These are phyloP conservation scores for Amesomyces nigricolor DNA, from an alignment of 2,329 filamentous ascomycete species.

Conservation along the genomic window DNA sequence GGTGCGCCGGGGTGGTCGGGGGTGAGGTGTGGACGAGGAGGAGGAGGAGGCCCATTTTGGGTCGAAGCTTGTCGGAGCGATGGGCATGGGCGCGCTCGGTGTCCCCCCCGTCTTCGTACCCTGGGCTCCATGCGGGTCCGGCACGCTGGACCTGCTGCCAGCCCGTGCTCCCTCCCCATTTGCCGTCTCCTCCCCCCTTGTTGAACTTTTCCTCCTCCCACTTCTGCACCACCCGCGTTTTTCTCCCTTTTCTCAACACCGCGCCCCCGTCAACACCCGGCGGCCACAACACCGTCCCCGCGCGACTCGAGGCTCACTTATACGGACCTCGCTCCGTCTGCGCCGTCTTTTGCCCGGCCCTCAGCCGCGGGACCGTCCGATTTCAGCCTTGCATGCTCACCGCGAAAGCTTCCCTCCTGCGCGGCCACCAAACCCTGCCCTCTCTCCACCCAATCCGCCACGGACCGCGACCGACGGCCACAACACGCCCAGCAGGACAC, in stretches of 20 bases:
- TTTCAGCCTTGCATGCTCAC: constrained; percentile 21
- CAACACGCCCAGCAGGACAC: constrained; percentile 20
- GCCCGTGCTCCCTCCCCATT: constrained; percentile 26
- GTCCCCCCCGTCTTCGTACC: constrained; percentile 13
- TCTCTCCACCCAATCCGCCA: constrained; percentile 21
- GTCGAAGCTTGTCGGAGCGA: constrained; percentile 23
- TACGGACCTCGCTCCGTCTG: constrained; percentile 7
- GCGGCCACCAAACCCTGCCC: constrained; percentile 23
- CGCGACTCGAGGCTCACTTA: background rate
- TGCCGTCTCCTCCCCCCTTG: constrained; percentile 27
- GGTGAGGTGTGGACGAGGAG: constrained; percentile 27
- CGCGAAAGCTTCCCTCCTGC: background rate
- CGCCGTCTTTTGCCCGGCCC: constrained; percentile 5
- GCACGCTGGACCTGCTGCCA: constrained; percentile 18
- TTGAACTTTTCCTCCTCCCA: constrained; percentile 31
- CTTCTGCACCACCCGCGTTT: constrained; percentile 12
- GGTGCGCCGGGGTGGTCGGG: constrained; percentile 33
- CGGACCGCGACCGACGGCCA: constrained; percentile 22
- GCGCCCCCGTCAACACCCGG: constrained; percentile 3
- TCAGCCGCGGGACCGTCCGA: background rate
- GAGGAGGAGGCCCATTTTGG: constrained; percentile 22
- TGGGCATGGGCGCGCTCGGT: no score
- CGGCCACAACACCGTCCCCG: background rate
- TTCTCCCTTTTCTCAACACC: constrained; percentile 10
- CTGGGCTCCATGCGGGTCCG: constrained; percentile 25